phyloP scores from a whole-genome alignment of 2,329 filamentous ascomycete genomes.

The Cladophialophora carrionii region DNA sequence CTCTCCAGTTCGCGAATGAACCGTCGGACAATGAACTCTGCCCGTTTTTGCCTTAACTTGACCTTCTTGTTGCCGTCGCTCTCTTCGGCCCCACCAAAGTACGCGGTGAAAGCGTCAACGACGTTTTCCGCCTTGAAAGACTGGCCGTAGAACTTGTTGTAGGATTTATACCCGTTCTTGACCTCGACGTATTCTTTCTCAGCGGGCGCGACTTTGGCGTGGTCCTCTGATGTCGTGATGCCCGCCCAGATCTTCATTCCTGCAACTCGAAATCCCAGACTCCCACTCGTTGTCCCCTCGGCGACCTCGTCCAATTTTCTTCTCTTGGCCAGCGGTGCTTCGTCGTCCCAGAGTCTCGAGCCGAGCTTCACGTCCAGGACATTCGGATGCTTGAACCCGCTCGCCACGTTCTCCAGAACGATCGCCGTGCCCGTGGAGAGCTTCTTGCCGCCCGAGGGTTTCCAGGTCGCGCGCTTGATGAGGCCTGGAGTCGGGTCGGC shows the following conservation, averaged over 20 bases:
- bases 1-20: conserved; percentile 48
- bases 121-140: conserved; percentile 60
- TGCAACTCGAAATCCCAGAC: conserved; percentile 65
- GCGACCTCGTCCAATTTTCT: conserved; percentile 33
- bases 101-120: conserved; percentile 61
- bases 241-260: conserved; percentile 65
- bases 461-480: conserved; percentile 43
- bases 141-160: conserved; percentile 69
- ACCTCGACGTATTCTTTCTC: conserved; percentile 42
- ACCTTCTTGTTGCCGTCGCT: conserved; percentile 16
- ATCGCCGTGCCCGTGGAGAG: conserved; percentile 77
- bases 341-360: conserved; percentile 79
- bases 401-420: conserved; percentile 81
- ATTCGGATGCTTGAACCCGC: conserved; percentile 80
- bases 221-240: neutral
- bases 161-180: conserved; percentile 60
- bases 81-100: conserved; percentile 48
- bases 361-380: conserved; percentile 94
- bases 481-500: conserved; percentile 38
- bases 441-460: conserved; percentile 61
- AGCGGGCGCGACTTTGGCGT: conserved; percentile 36
- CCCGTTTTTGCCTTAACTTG: conserved; percentile 45
- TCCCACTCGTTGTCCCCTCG: conserved; percentile 38
- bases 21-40: conserved; percentile 49
- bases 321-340: conserved; percentile 54